Evolutionary conservation across 441 rosid species (phyloP), one percentile per base, ranked within the genome.

Genomic region (Gossypium davidsonii): DNA sequence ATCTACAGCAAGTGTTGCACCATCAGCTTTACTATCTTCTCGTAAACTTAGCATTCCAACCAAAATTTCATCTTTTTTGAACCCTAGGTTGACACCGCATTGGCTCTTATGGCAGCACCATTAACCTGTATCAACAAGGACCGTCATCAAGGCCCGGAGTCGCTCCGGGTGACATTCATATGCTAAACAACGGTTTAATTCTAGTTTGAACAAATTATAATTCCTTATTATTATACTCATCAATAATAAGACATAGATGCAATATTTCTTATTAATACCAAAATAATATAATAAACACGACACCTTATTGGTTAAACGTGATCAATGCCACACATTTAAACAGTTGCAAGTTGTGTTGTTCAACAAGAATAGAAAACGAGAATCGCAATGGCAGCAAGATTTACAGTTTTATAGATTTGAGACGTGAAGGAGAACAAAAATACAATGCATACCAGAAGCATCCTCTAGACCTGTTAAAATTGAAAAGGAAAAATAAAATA

Each of bases 1-100:
- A 96, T 96, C 85, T 87, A 59, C 71, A 78, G 77, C 95, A 89
- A 0, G 90, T 80, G 34, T 86, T 81, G 26, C 98, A 91, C 21
- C 21, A 52, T 52, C 56, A 52, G 17, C 10, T 37, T 6, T 7
- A 37, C 42, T 37, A 7, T 90, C 39, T 34, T 34, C 8, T 34
- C 8, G 39, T 34, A 34, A 34, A 5, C 86, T 2, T 88, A 87
- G 78, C 93, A 89, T 82, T 89, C 92, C 39, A 90, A 88, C 68
- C 76, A 10, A 77, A 31, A 25, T 15, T 57, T 3, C 72, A 51
- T 77, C 77, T 75, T 31, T 61, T 81, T 18, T 57, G 74, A 31
- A 18, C 34, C 61, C 18, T 26, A 17, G 2, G 23, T 15, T 23
- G 56, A 63, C 39, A 4, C n/a, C 67, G 26, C 71, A 64, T 21